phyloP scores from a whole-genome alignment of 768 basidiomycete species.

The Tylopilus felleus region DNA sequence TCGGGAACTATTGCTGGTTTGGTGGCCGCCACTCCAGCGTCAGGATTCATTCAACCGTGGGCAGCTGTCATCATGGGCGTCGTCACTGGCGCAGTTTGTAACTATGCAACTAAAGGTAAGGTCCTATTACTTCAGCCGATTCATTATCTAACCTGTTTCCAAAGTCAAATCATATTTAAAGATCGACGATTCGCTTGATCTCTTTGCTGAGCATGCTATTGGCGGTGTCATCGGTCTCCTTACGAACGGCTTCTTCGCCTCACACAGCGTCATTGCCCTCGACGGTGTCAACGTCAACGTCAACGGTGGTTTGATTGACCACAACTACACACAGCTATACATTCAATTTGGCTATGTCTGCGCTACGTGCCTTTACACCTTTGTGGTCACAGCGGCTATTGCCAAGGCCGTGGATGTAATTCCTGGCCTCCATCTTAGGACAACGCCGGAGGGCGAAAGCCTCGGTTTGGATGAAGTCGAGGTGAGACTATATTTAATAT shows the following conservation, averaged over 20 bases:
- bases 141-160: slow-evolving; percentile 8
- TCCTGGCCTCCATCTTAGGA: slow-evolving; percentile 55
- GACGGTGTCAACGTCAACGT: slow-evolving; percentile 60
- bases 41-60: slow-evolving; percentile 78
- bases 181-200: slow-evolving; percentile 88
- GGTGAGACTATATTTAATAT: slow-evolving; percentile 36
- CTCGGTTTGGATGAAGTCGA: slow-evolving; percentile 72
- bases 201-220: slow-evolving; percentile 88
- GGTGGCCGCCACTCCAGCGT: slow-evolving; percentile 86
- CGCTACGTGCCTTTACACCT: slow-evolving; percentile 56
- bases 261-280: slow-evolving; percentile 55
- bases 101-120: slow-evolving; percentile 81
- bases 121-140: not conserved
- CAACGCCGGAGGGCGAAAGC: slow-evolving; percentile 54
- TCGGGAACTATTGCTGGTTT: slow-evolving; percentile 84
- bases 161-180: slow-evolving; percentile 64
- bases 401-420: slow-evolving; percentile 54
- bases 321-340: slow-evolving; percentile 75
- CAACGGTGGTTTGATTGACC: slow-evolving; percentile 70
- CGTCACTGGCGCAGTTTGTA: slow-evolving; percentile 68
- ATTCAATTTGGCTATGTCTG: slow-evolving; percentile 68
- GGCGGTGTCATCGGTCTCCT: slow-evolving; percentile 78
- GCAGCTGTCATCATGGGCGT: slow-evolving; percentile 73
- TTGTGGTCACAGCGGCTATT: slow-evolving; percentile 58
- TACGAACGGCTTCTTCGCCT: slow-evolving; percentile 73